A percentile compares a stretch with the other conserved stretches of the same genome.
Evolutionary conservation across 306 rosid species (phyloP).

Genomic region (Fragaria nilgerrensis): DNA sequence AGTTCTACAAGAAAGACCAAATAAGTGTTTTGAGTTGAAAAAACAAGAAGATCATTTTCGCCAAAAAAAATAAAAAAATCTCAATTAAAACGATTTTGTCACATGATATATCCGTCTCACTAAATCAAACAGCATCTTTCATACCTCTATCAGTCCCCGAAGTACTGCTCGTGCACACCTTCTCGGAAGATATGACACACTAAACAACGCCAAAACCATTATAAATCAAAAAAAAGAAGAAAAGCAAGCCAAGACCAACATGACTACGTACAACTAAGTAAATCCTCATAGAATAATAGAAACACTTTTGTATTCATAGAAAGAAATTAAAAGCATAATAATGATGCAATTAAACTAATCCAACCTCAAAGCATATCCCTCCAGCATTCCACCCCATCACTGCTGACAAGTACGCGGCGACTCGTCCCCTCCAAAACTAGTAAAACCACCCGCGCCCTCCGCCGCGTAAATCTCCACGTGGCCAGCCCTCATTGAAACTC

Average conservation of each 20-base stretch:
- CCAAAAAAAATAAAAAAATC: not conserved
- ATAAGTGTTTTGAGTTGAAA: not conserved
- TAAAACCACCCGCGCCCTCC: not conserved
- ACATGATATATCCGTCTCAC: no score
- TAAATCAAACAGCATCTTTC: no score
- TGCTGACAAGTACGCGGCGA: conserved; percentile 10
- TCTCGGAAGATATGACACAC: no score
- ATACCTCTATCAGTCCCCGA: no score
- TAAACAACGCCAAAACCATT: not conserved
- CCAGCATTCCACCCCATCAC: conserved; percentile 8
- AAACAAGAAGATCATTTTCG: not conserved
- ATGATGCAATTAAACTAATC: not conserved
- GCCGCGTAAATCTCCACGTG: not conserved
- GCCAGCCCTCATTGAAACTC: not conserved
- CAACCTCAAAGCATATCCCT: not conserved
- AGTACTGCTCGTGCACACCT: no score
- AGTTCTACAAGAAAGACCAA: not conserved
- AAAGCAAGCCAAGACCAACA: not conserved
- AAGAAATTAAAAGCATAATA: not conserved
- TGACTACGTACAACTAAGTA: not conserved
- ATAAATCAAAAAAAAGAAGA: not conserved
- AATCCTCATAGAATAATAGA: not conserved
- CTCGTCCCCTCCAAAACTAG: not conserved
- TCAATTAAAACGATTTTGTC: no score
- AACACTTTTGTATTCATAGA: not conserved